Base-by-base conservation (phyloP, 208 protist species). In the Trypanosomatidae sp. region DNA sequence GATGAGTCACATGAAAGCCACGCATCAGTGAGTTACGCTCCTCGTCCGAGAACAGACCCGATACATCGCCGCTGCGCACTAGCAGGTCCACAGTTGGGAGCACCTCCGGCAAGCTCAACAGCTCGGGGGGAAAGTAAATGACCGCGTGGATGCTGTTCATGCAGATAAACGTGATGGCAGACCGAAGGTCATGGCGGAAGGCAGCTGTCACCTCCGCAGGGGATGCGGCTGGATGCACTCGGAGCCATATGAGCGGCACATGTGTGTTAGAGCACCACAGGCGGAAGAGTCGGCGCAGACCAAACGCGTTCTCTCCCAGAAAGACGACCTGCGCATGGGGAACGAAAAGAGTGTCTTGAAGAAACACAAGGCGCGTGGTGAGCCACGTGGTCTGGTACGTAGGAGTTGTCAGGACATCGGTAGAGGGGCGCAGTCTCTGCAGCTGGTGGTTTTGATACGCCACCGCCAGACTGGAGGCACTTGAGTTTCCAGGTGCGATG, bases 301-400 rank as follows among this genome's bases (percentile, higher is more conserved):
- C 90, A 50, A 86, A 86, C 52, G 73, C 70, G 52, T 82, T 76
- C 13, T 75, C 56, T 25, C 86, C 83, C 28, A 93, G 72, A 62
- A 96, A 64, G 3, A 83, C 83, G 1, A 88, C 71, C 65, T 92
- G 86, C 22, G 76, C 69, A 17, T 84, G 79, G 8, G 71, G 70
- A 25, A 75, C 73, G 15, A 73, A 76, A 10, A 92, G 69, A 9
- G 66, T 2, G 50, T 74, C 62, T 8, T 59, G 56, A 17, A 90
- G 66, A 33, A 65, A 67, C n/a, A 80, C 30, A 22, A 80, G 46
- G 17, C 75, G 72, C 53, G 73, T 69, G 8, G 79, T 82, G 43
- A 92, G 79, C 88, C 88, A 92, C 36, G 79, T 84, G 19, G 85
- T 92, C 69, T 83, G 83, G 25, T 87, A 84, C 1, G 84, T 92